phyloP scores from a whole-genome alignment of 495 filamentous ascomycete species.

The Xylaria cubensis region DNA sequence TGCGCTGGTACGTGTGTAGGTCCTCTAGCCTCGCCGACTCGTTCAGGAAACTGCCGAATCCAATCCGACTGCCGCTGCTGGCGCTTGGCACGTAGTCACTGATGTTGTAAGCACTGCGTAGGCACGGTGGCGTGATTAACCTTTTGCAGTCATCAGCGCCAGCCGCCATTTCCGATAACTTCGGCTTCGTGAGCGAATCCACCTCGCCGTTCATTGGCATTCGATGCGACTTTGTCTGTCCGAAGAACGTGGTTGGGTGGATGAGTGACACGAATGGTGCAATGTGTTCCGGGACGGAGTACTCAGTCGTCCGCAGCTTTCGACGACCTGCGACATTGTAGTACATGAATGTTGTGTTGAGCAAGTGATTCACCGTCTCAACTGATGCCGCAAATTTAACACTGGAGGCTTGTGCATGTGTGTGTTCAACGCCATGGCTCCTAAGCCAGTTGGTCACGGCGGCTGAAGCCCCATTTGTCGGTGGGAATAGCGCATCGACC shows the following conservation, averaged over 20 bases:
- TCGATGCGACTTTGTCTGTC: conserved; percentile 43
- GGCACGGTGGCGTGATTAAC: conserved; percentile 60
- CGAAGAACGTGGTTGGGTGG: conserved; percentile 63
- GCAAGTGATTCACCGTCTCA: conserved; percentile 51
- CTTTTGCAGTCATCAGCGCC: conserved; percentile 47
- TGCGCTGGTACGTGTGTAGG: conserved; percentile 33
- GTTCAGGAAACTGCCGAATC: conserved; percentile 63
- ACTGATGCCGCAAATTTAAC: conserved; percentile 58
- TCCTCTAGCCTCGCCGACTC: conserved; percentile 46
- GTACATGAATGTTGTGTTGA: conserved; percentile 57
- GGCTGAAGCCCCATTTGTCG: conserved; percentile 44
- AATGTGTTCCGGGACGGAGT: conserved; percentile 64
- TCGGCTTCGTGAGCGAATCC: background rate
- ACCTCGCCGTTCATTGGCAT: background rate
- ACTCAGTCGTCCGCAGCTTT: conserved; percentile 59
- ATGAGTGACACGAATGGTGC: conserved; percentile 59
- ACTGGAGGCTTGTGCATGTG: conserved; percentile 47
- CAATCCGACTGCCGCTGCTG: conserved; percentile 54
- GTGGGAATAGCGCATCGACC: conserved; percentile 53
- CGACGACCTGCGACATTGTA: conserved; percentile 40
- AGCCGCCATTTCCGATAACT: conserved; percentile 5
- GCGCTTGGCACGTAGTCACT: conserved; percentile 55
- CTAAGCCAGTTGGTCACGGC: conserved; percentile 54
- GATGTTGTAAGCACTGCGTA: conserved; percentile 65
- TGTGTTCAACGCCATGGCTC: conserved; percentile 47